Evolutionary conservation across 2,329 filamentous ascomycete species (phyloP), one percentile per base, ranked within the genome.

Genomic region (Fusarium staphyleae): DNA sequence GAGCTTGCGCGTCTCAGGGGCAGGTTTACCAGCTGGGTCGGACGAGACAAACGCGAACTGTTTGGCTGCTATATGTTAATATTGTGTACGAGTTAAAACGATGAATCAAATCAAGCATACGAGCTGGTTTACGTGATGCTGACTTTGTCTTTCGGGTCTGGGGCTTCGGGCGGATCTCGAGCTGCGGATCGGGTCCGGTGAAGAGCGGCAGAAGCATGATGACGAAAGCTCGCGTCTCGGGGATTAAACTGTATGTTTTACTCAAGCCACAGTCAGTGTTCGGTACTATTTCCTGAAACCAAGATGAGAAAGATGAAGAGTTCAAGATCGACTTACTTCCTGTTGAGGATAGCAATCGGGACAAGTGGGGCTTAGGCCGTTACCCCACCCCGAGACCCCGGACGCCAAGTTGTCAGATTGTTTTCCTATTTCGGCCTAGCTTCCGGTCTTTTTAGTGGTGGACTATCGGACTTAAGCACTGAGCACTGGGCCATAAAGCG

Each of bases 11-110:
- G 63, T 48, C 15, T 53, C 57, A 4, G 65, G 49, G 4, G 52
- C 52, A 19, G 66, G 62, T 30, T 66, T 69, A 0, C 68, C 69
- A 4, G 48, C 47, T 0, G 56, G 33, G 11, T 60, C 69, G 10
- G 63, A 60, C 8, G 57, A 50, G n/a, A 71, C 58, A 18, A 71
- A 71, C 30, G 64, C 63, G n/a, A 71, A 70, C 2, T 48, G 49
- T 7, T 63, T 68, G 11, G 48, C 65, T 66, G 24, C 7, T 12
- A 13, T 13, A 7, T 16, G 18, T 53, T 16, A 48, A 41, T 5
- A 14, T 7, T 12, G 28, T 9, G n/a, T 12, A 9, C 14, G 11
- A 19, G 15, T n/a, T n/a, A n/a, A n/a, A n/a, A n/a, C n/a, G n/a
- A n/a, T n/a, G n/a, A n/a, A 9, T 33, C 4, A 5, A 2, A 10